Evolutionary conservation across 139 green algal genomes (phyloP).

Genomic region (Chlamydomonas sphaeroides): DNA sequence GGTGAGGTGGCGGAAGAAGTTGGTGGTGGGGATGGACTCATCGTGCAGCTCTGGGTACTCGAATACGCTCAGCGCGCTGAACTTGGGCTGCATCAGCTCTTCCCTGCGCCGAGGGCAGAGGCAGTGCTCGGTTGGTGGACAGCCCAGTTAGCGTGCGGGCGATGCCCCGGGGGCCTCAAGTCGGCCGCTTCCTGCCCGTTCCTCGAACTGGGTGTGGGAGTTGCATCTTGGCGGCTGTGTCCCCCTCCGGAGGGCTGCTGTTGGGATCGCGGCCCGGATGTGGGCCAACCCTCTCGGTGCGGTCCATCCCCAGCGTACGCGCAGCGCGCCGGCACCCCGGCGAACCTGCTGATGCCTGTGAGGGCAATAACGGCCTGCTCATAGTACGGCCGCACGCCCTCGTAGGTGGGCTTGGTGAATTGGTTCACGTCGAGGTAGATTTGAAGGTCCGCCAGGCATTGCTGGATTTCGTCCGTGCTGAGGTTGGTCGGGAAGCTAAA

Average conservation of each 20-base stretch:
- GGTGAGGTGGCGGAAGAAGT: constrained; percentile 75
- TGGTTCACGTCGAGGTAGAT: constrained; percentile 71
- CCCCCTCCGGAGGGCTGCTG: too few relatives aligned
- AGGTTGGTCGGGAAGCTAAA: constrained; percentile 84
- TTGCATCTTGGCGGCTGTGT: too few relatives aligned
- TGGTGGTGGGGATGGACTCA: constrained; percentile 84
- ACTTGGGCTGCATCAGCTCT: constrained; percentile 89
- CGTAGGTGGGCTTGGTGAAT: constrained; percentile 83
- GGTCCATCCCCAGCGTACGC: too few relatives aligned
- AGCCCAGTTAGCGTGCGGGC: too few relatives aligned
- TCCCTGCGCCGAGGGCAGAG: constrained; percentile 72
- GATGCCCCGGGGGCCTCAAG: too few relatives aligned
- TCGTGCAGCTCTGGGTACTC: constrained; percentile 96
- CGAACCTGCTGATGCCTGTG: constrained; percentile 76
- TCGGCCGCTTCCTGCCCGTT: too few relatives aligned
- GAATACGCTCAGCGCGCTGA: constrained; percentile 83
- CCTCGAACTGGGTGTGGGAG: too few relatives aligned
- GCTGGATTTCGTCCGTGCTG: constrained; percentile 79
- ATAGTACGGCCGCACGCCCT: constrained; percentile 78
- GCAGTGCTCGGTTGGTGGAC: too few relatives aligned
- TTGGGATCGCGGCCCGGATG: too few relatives aligned
- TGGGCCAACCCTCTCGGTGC: too few relatives aligned
- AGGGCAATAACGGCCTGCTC: constrained; percentile 83
- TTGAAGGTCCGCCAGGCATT: constrained; percentile 88
- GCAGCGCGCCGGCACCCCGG: too few relatives aligned